phyloP scores from a whole-genome alignment of 441 rosid species.

The Pelargonium australe region DNA sequence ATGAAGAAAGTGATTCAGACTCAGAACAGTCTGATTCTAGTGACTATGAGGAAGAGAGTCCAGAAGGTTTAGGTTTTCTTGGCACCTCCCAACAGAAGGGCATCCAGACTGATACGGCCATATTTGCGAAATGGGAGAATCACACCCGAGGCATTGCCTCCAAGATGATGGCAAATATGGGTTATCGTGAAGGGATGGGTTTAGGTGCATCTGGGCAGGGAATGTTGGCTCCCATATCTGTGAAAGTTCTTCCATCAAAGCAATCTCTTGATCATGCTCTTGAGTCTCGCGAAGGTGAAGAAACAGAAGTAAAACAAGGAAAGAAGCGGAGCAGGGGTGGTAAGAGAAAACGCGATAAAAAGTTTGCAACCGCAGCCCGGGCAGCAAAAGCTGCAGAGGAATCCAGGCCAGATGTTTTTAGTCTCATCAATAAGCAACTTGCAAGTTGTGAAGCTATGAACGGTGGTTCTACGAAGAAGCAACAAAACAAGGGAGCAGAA shows the following conservation, averaged over 20 bases:
- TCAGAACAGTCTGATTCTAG: conserved; percentile 53
- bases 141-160: conserved; percentile 94
- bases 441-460: conserved; percentile 37
- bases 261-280: conserved; percentile 76
- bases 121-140: conserved; percentile 94
- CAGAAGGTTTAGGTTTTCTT: conserved; percentile 65
- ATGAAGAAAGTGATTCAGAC: conserved; percentile 53
- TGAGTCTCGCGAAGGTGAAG: conserved; percentile 40
- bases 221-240: conserved; percentile 67
- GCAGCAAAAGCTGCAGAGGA: conserved; percentile 55
- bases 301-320: conserved; percentile 32
- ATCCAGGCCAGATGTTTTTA: conserved; percentile 66
- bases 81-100: conserved; percentile 55
- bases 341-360: conserved; percentile 74
- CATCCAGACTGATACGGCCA: conserved; percentile 62
- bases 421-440: conserved; percentile 70
- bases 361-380: conserved; percentile 60
- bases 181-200: conserved; percentile 92
- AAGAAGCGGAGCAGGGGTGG: conserved; percentile 87
- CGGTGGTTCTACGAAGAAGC: conserved; percentile 36
- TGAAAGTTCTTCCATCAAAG: conserved; percentile 74
- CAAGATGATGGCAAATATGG: conserved; percentile 96
- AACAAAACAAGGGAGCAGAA: conserved; percentile 37
- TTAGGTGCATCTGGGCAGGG: conserved; percentile 85
- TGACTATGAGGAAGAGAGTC: conserved; percentile 49